Evolutionary conservation across 495 filamentous ascomycete genomes (phyloP), one percentile per base, ranked within the genome.

Genomic region (Xylaria venustula): DNA sequence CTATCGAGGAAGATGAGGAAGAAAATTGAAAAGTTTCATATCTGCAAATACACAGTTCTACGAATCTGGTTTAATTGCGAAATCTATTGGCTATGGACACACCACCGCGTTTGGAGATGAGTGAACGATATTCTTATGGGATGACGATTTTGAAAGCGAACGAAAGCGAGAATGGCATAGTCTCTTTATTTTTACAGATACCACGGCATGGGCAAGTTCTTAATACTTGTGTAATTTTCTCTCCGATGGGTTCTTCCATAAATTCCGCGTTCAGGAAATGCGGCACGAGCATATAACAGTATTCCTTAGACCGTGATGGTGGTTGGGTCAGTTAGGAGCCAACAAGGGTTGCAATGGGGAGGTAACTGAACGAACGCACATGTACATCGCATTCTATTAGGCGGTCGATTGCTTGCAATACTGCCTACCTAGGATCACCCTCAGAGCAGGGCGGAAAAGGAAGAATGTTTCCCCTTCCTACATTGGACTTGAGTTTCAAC

Each of bases 1-100:
- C 86, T 0, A 91, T 95, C 8, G 90, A 91, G 73, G 92, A 97
- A 73, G 91, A 94, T 67, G 86, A 87, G 19, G 88, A 90, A 68
- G 84, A 83, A 48, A 68, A 64, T 40, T 69, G 51, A 60, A 5
- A 47, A 15, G 9, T 41, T 62, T 14, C 53, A 28, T 28, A 23
- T 37, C 41, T 22, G 15, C 40, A 61, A 28, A 20, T 47, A 4
- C 50, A 53, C 40, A 23, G 11, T 23, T 56, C 26, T 45, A 53
- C 44, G 3, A 20, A 30, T 22, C 5, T 11, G 30, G 6, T 61
- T 47, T 28, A 23, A 25, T 40, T 61, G 30, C 15, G 25, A 19
- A 41, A 54, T 40, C 14, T 49, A 49, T 1, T 28, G 1, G 28
- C 19, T 54, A 54, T 40, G 41, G 32, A 19, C 20, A 36, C 22